Conservation (phyloP, 305 asterid genomes). For the Fraxinus platypoda region DNA sequence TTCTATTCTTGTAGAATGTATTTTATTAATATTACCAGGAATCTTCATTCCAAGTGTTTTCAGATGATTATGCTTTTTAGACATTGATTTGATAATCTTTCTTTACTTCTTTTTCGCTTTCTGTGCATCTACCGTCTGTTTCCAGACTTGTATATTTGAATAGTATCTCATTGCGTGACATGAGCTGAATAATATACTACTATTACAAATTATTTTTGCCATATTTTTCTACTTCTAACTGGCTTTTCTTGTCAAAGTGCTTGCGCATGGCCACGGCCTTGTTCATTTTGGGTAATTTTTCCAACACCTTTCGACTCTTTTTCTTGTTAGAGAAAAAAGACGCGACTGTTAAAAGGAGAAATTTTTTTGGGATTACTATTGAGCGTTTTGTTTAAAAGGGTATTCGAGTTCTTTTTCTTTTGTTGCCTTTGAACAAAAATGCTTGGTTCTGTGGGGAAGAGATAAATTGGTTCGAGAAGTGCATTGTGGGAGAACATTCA, state of each 20-base stretch:
- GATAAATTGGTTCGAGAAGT: slow-evolving; percentile 8
- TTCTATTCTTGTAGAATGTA: slow-evolving; percentile 15
- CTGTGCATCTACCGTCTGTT: slow-evolving; percentile 43
- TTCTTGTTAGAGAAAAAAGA: slow-evolving; percentile 26
- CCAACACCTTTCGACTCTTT: slow-evolving; percentile 25
- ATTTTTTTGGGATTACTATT: background rate
- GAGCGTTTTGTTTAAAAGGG: slow-evolving; percentile 27
- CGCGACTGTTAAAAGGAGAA: slow-evolving; percentile 26
- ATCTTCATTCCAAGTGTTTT: slow-evolving; percentile 9
- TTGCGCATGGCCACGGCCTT: slow-evolving; percentile 32
- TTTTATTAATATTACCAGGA: slow-evolving; percentile 21
- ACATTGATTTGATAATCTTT: slow-evolving; percentile 17
- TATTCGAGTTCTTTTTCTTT: background rate
- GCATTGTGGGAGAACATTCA: background rate
- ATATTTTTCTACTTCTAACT: slow-evolving; percentile 22
- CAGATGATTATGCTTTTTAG: slow-evolving; percentile 17
- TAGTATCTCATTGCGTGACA: slow-evolving; percentile 34
- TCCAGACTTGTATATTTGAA: slow-evolving; percentile 30
- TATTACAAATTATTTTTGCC: slow-evolving; percentile 21
- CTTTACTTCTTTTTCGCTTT: slow-evolving; percentile 34
- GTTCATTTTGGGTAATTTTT: slow-evolving; percentile 26
- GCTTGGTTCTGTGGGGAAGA: slow-evolving; percentile 27
- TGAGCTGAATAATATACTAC: slow-evolving; percentile 10
- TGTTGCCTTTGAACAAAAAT: slow-evolving; percentile 15
- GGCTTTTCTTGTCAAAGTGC: slow-evolving; percentile 41